Evolutionary conservation across 371 early-diverging fungal genomes (phyloP), one percentile per base, ranked within the genome.

Genomic region (Saksenaea vasiformis): DNA sequence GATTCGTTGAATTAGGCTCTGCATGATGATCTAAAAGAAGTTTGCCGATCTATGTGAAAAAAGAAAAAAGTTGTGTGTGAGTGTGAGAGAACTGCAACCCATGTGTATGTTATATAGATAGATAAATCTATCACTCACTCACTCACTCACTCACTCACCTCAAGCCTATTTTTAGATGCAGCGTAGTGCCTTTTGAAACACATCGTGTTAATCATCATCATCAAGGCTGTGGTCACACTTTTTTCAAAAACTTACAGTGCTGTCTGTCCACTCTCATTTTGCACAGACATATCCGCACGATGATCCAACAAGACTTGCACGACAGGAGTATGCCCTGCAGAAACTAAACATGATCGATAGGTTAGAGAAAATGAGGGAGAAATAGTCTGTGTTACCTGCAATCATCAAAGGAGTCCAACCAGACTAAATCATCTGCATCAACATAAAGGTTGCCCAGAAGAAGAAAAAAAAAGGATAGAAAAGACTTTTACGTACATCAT

Each of bases 371-470:
- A 35, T 62, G 38, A 31, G 38, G 51, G 22, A 47, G 38, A 39
- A 13, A 5, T 43, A 43, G 34, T 54, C 31, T 38, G 54, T 15
- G 24, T 58, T 76, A 84, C 86, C 82, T 62, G 88, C 85, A 72
- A 87, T 87, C 68, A 82, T 80, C 35, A 87, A 66, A 9, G 88
- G 85, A 5, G 86, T 82, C 88, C 88, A 87, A 5, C 76, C 82
- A 13, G 83, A 71, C 84, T 84, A 63, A 26, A 38, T 26, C n/a
- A 54, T 34, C 9, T 22, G 31, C 10, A 27, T 47, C 17, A 43
- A 26, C 15, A 28, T 39, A 35, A 28, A 27, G 10, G 27, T 37
- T 13, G 8, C 17, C n/a, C n/a, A n/a, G n/a, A 58, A 61, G 10
- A 44, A n/a, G 17, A 19, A 47, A 28, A 24, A 28, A 44, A 38